phyloP scores from a whole-genome alignment of 768 basidiomycete species.

The Saitozyma podzolica region DNA sequence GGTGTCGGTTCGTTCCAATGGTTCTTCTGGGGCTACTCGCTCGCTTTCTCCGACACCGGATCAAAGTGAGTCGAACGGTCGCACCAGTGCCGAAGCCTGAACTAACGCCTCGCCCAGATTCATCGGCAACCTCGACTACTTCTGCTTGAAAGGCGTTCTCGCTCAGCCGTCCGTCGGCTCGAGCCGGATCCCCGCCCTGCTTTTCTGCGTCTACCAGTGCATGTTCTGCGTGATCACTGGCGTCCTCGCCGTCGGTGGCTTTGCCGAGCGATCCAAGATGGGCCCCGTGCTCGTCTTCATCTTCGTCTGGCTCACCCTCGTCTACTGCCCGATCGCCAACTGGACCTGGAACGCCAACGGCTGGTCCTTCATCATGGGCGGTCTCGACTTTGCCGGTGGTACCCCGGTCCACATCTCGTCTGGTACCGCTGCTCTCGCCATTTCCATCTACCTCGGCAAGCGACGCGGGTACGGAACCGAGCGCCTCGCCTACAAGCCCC shows the following conservation, averaged over 20 bases:
- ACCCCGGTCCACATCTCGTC: constrained; percentile 42
- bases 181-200: constrained; percentile 73
- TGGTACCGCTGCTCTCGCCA: constrained; percentile 80
- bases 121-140: constrained; percentile 82
- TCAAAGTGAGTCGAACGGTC: constrained; percentile 24
- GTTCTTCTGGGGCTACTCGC: constrained; percentile 90
- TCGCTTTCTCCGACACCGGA: constrained; percentile 72
- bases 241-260: constrained; percentile 56
- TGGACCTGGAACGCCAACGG: constrained; percentile 74
- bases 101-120: constrained; percentile 53
- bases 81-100: not conserved
- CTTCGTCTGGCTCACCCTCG: constrained; percentile 81
- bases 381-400: constrained; percentile 81
- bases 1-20: constrained; percentile 52
- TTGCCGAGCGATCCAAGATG: constrained; percentile 83
- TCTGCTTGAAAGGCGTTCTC: constrained; percentile 72
- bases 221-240: constrained; percentile 51
- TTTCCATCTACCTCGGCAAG: constrained; percentile 81
- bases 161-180: constrained; percentile 74
- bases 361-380: constrained; percentile 75
- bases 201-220: constrained; percentile 73
- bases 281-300: constrained; percentile 73
- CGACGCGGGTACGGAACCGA: constrained; percentile 61
- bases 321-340: constrained; percentile 82
- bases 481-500: constrained; percentile 67